phyloP scores from a whole-genome alignment of 2,329 filamentous ascomycete species.

The Drechmeria coniospora region DNA sequence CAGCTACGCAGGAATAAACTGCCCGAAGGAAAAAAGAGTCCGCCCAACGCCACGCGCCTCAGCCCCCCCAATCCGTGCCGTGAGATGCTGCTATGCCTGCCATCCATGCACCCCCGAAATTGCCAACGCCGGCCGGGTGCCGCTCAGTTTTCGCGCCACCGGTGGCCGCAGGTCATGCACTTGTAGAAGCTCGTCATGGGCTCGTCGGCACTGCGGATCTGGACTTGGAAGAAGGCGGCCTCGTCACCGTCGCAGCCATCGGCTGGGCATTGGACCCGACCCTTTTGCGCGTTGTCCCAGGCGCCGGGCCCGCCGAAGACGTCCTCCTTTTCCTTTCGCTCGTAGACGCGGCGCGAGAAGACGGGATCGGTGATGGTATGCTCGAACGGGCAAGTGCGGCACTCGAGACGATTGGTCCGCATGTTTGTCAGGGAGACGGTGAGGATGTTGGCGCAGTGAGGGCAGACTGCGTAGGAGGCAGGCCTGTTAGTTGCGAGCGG shows the following conservation, averaged over 20 bases:
- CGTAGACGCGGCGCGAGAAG: slow-evolving; percentile 71
- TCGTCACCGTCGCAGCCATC: slow-evolving; percentile 66
- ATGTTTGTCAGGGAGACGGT: slow-evolving; percentile 48
- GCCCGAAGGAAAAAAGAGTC: too few relatives aligned
- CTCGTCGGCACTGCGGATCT: slow-evolving; percentile 96
- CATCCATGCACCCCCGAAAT: background rate
- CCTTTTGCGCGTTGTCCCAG: slow-evolving; percentile 86
- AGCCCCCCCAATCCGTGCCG: too few relatives aligned
- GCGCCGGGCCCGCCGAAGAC: slow-evolving; percentile 78
- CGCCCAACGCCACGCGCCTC: too few relatives aligned
- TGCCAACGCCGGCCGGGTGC: background rate
- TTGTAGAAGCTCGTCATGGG: slow-evolving; percentile 96
- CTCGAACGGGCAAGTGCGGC: slow-evolving; percentile 88
- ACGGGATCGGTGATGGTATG: slow-evolving; percentile 65
- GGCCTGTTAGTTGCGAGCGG: slow-evolving; percentile 1
- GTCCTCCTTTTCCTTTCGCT: slow-evolving; percentile 74
- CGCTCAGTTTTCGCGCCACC: slow-evolving; percentile 49
- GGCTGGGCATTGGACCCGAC: slow-evolving; percentile 65
- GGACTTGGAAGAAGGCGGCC: slow-evolving; percentile 91
- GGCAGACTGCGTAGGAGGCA: slow-evolving; percentile 45
- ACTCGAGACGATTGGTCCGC: slow-evolving; percentile 73
- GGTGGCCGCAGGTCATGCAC: slow-evolving; percentile 52
- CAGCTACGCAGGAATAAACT: too few relatives aligned
- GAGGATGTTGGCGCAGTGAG: slow-evolving; percentile 70
- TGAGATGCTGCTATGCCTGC: too few relatives aligned